phyloP scores from a whole-genome alignment of 2,329 filamentous ascomycete genomes.

The Cladorrhinum sp. region DNA sequence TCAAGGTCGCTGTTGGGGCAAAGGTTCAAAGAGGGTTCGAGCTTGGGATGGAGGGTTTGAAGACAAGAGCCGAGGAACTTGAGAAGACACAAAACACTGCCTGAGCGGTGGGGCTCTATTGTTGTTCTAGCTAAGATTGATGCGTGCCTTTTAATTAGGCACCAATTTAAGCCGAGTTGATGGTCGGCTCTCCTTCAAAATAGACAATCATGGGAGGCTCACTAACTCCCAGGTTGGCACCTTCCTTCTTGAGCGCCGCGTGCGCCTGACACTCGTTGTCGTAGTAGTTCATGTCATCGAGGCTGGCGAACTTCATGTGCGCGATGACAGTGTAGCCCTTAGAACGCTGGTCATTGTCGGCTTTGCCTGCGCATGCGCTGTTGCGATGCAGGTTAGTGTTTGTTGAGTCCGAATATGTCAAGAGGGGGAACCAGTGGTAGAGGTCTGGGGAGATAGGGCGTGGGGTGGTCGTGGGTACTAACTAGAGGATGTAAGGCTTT shows the following conservation, averaged over 20 bases:
- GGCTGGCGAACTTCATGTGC: slow-evolving; percentile 59
- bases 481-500: slow-evolving; percentile 64
- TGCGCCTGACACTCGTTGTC: slow-evolving; percentile 53
- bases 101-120: no score
- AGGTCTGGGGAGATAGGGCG: neutral
- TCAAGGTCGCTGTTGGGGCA: slow-evolving; percentile 34
- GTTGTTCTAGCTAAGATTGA: no score
- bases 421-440: neutral
- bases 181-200: slow-evolving; percentile 31
- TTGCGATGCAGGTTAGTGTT: neutral
- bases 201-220: slow-evolving; percentile 40
- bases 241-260: slow-evolving; percentile 38
- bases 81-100: neutral
- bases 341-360: slow-evolving; percentile 56
- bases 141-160: no score
- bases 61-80: slow-evolving; percentile 30
- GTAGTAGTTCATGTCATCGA: slow-evolving; percentile 70
- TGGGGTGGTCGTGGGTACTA: neutral
- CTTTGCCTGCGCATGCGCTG: slow-evolving; percentile 47
- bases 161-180: neutral
- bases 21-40: slow-evolving; percentile 36
- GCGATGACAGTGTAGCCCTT: slow-evolving; percentile 65
- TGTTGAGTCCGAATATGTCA: neutral
- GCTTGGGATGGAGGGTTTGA: slow-evolving; percentile 40
- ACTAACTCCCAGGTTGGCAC: slow-evolving; percentile 32